Percentiles rank a stretch among this genome's conserved stretches.
Evolutionary conservation across 352 stramenopile genomes (phyloP).

Genomic region (Phytophthora pinifolia): DNA sequence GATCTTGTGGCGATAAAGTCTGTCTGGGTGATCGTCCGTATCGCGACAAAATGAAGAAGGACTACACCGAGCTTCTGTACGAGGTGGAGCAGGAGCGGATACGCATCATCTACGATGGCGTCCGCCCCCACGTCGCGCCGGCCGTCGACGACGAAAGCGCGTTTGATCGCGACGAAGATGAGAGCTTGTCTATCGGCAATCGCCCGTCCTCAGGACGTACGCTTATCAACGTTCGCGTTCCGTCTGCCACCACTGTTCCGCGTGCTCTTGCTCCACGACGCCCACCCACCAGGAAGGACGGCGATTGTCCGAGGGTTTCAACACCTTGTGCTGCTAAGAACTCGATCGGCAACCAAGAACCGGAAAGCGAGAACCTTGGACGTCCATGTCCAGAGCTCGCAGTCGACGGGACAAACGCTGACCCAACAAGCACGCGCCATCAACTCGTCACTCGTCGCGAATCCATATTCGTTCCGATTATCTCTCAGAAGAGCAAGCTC

Average conservation of each 20-base stretch:
- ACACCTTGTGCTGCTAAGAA: neutral
- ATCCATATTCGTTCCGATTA: conserved; percentile 48
- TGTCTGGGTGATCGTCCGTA: conserved; percentile 49
- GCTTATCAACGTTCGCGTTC: conserved; percentile 21
- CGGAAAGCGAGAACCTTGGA: neutral
- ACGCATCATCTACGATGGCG: conserved; percentile 52
- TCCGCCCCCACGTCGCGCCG: conserved; percentile 21
- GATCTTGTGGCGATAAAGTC: conserved; percentile 43
- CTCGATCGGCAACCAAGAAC: conserved; percentile 15
- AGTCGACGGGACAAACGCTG: conserved; percentile 16
- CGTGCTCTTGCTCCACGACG: conserved; percentile 7
- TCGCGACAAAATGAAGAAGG: conserved; percentile 71
- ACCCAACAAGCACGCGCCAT: conserved; percentile 20
- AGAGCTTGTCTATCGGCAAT: neutral
- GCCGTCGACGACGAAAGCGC: conserved; percentile 4
- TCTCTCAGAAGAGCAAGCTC: conserved; percentile 11
- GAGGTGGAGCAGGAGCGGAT: conserved; percentile 73
- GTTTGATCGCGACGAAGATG: conserved; percentile 6
- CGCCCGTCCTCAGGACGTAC: conserved; percentile 14
- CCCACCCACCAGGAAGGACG: conserved; percentile 12
- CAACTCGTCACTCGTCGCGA: conserved; percentile 41
- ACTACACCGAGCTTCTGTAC: conserved; percentile 74
- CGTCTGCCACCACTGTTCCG: conserved; percentile 6
- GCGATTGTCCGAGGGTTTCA: conserved; percentile 1
- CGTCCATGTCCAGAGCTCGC: neutral